Evolutionary conservation across 495 filamentous ascomycete genomes (phyloP), one percentile per base, ranked within the genome.

Genomic region (Talaromyces ruber): DNA sequence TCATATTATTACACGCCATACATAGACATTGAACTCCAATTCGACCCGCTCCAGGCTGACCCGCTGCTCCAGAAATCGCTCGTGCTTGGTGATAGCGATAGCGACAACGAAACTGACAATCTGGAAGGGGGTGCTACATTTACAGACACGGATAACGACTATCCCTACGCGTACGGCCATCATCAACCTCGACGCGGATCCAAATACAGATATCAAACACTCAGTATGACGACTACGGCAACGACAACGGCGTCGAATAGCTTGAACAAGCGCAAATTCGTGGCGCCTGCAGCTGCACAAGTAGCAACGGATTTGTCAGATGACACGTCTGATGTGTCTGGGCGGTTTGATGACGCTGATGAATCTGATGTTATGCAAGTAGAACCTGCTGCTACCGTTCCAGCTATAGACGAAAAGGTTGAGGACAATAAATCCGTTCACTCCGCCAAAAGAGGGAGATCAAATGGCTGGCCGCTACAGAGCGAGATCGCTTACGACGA

Each of bases 391-490:
- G 4, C 34, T 16, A 14, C 4, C 16, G 34, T 4, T 39, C 2
- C 11, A 0, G 3, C 30, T 11, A 9, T 11, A 5, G 37, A 30
- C 24, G n/a, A 50, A 55, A 30, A 69, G 4, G 63, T 63, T 21
- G 64, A 65, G 43, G 62, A 67, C 2, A 68, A 70, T 0, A 65
- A 64, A 1, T 70, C 71, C 5, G 68, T 66, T 4, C 74, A 77
- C 47, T 72, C 72, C 0, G 67, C 65, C 9, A 83, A 83, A 65
- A 68, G 79, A 34, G 77, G 74, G 12, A 73, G 79, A 6, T 77
- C 76, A 1, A 79, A 76, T 39, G 77, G 80, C 55, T 83, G 81
- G 81, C 80, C 81, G 29, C 64, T 80, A 28, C 70, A 69, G 6
- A 67, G 73, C 22, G 70, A 71, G 45, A 65, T 63, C 21, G 61